Percentiles rank a stretch among this genome's conserved stretches.
Evolutionary conservation across 1,284 basidiomycete genomes (phyloP).

Genomic region (Crepidotus sp.): DNA sequence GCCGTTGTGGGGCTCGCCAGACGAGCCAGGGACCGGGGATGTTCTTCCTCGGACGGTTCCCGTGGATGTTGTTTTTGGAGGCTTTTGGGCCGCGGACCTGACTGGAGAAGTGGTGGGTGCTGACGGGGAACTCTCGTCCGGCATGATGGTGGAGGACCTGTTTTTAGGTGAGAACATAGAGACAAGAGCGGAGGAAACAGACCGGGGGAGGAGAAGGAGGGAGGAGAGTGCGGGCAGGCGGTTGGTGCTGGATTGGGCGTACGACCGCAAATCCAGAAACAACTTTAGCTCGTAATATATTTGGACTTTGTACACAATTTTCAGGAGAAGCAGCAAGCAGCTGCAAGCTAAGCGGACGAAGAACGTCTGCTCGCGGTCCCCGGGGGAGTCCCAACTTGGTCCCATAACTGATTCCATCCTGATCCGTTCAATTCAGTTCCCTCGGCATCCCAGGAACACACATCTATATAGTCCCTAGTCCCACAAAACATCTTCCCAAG

Average conservation of each 20-base stretch:
- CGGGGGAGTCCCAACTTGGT: neutral
- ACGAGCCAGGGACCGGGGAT: conserved; percentile 34
- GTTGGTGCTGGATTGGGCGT: neutral
- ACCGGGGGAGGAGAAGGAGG: neutral
- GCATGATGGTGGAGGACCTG: conserved; percentile 28
- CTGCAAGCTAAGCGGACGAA: neutral
- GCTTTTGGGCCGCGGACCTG: conserved; percentile 36
- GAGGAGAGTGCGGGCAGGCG: neutral
- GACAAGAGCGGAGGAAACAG: neutral
- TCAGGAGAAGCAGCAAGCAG: conserved; percentile 3
- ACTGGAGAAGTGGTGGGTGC: conserved; percentile 27
- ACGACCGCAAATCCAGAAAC: conserved; percentile 12
- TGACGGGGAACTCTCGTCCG: conserved; percentile 35
- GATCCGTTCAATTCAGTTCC: conserved; percentile 2
- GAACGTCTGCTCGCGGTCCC: neutral
- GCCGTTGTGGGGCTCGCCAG: conserved; percentile 28
- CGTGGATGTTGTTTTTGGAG: conserved; percentile 24
- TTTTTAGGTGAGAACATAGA: conserved; percentile 16
- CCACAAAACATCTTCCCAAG: neutral
- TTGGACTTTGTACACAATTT: conserved; percentile 5
- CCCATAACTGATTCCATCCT: neutral
- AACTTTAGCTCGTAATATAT: conserved; percentile 11
- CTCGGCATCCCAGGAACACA: conserved; percentile 2
- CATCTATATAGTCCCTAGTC: neutral
- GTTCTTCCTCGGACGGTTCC: conserved; percentile 40